Conservation (phyloP, 768 basidiomycete species). For the Kwoniella heveanensis region DNA sequence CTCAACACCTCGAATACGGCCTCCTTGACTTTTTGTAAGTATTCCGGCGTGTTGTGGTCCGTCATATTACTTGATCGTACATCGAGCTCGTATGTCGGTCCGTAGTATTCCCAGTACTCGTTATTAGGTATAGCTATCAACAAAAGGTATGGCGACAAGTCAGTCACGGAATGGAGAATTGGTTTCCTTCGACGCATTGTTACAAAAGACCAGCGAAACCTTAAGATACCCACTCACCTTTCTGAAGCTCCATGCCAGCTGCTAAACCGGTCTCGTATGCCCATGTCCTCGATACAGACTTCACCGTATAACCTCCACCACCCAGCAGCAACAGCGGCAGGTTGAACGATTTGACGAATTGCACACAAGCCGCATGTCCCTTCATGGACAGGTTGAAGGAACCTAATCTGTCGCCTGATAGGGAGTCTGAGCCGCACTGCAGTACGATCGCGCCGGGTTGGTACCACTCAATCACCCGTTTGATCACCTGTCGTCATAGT, state of each 20-base stretch:
- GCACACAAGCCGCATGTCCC: slow-evolving; percentile 97
- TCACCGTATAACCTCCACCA: slow-evolving; percentile 98
- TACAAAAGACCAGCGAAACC: too few relatives aligned
- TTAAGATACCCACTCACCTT: slow-evolving; percentile 67
- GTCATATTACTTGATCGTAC: slow-evolving; percentile 93
- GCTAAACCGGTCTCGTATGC: slow-evolving; percentile 97
- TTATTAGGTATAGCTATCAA: slow-evolving; percentile 95
- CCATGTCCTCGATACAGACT: slow-evolving; percentile 95
- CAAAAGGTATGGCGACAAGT: background rate
- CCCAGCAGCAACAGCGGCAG: slow-evolving; percentile 91
- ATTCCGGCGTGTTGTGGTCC: slow-evolving; percentile 88
- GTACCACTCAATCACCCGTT: slow-evolving; percentile 89
- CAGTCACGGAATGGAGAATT: too few relatives aligned
- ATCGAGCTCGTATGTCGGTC: slow-evolving; percentile 93
- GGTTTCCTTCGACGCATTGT: too few relatives aligned
- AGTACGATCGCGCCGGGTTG: slow-evolving; percentile 92
- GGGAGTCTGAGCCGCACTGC: slow-evolving; percentile 95
- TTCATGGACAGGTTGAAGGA: slow-evolving; percentile 94
- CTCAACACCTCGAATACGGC: slow-evolving; percentile 90
- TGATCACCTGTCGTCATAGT: slow-evolving; percentile 71
- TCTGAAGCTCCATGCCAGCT: slow-evolving; percentile 89
- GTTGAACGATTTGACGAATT: slow-evolving; percentile 94
- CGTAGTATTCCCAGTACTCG: slow-evolving; percentile 99
- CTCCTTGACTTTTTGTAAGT: slow-evolving; percentile 86
- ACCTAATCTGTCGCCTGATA: slow-evolving; percentile 94